Base-by-base conservation (phyloP, 2,329 filamentous ascomycete species). In the Ascocoryne sarcoides region DNA sequence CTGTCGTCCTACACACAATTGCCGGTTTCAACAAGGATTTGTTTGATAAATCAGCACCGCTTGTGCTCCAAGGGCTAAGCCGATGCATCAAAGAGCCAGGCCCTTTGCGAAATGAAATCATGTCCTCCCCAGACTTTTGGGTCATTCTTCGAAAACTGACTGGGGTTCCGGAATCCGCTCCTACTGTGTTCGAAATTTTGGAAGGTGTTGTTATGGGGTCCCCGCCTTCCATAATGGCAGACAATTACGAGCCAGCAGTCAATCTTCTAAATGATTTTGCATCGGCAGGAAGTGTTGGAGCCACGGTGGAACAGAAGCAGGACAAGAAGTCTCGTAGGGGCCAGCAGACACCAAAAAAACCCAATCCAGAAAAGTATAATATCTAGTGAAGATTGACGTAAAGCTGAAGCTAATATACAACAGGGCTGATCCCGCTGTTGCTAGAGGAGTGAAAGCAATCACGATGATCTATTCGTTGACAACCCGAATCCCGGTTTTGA, bases 61-160 rank as follows among this genome's bases (percentile, higher is more conserved):
- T 86, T 4, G 76, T 93, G 1, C 68, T 95, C 14, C 81, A 84
- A 53, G 90, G 90, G 0, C 67, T 98, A 18, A 76, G 80, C 32
- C 70, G 80, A 32, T 95, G 89, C 54, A 84, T 95, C 50, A 79
- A 82, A 37, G 77, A 83, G 44, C 78, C 86, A 1, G 79, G 80
- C 18, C 78, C 84, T 10, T 67, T 98, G 19, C 79, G 86, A 42
- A 95, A 85, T 51, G 90, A 96, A 64, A 84, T 96, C 51, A 93
- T 94, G 64, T 90, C 86, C 10, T 96, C 90, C 14, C 92, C 92
- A 0, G 92, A 98, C 58, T 96, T 98, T 62, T 98, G 92, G 92
- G 82, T 83, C 4, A 84, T 95, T 10, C 69, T 98, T 38, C 81
- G 87, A 46, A 75, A 79, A 21, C 67, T 98, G 14, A 79, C 85